These are phyloP conservation scores for Coccinonectria pachysandricola DNA, from an alignment of 2,329 filamentous ascomycete species.

Conservation along the genomic window DNA sequence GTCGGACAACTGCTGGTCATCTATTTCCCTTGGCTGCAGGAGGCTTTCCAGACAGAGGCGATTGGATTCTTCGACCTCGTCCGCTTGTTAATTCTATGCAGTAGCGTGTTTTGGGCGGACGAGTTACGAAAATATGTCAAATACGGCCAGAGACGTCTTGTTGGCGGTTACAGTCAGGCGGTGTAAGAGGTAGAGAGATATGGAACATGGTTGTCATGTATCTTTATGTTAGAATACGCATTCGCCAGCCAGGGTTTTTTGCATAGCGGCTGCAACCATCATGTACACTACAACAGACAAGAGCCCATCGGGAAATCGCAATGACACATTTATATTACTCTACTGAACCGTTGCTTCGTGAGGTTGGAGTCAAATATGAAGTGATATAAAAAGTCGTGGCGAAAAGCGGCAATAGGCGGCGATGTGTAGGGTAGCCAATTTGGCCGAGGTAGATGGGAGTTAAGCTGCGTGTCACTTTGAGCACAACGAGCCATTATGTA, in stretches of 20 bases:
- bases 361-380: too few relatives aligned
- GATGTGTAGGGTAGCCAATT: conserved; percentile 12
- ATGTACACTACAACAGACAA: conserved; percentile 1
- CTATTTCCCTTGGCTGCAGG: conserved; percentile 87
- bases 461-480: conserved; percentile 17
- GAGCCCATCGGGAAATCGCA: neutral
- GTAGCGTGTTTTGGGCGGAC: conserved; percentile 90
- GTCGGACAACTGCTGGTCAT: conserved; percentile 84
- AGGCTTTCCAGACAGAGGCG: conserved; percentile 91
- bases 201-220: conserved; percentile 1
- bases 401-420: too few relatives aligned
- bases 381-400: too few relatives aligned
- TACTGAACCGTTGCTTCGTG: neutral
- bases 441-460: conserved; percentile 9
- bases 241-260: conserved; percentile 5
- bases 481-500: too few relatives aligned
- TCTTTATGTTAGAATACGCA: too few relatives aligned
- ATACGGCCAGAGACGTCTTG: conserved; percentile 46
- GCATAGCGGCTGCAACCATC: conserved; percentile 8
- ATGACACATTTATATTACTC: neutral
- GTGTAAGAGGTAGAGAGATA: conserved; percentile 33
- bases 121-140: conserved; percentile 75
- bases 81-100: conserved; percentile 64
- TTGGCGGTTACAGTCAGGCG: conserved; percentile 54
- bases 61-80: conserved; percentile 65